Evolutionary conservation across 2,329 filamentous ascomycete genomes (phyloP), one percentile per base, ranked within the genome.

Genomic region (Dryadomyces quercus-mongolicae): DNA sequence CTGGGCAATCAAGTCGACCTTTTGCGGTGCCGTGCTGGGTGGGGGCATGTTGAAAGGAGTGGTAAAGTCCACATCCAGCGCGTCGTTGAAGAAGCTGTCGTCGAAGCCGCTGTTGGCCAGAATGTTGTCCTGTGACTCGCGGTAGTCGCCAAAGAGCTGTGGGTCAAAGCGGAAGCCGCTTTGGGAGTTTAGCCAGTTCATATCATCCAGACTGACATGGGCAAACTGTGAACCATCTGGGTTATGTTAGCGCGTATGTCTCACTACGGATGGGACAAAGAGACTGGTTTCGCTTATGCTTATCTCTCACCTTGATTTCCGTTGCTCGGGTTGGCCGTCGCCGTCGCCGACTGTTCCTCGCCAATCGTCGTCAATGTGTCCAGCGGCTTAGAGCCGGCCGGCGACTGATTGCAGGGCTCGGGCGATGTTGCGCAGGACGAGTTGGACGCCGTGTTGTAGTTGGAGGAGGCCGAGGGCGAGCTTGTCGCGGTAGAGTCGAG

Each of bases 91-190:
- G 61, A 82, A 79, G 55, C 67, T 74, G 58, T 82, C 86, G 54
- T 88, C 87, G 60, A 94, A 87, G 9, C 82, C 81, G 46, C 77
- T 80, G 25, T 72, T 84, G 60, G 75, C 73, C 18, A 95, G 70
- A 15, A 95, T 77, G 54, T 85, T 92, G 55, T 89, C 86, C 63
- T 95, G 88, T 0, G 89, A 84, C 64, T 98, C 93, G 52, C 93
- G 84, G 69, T 96, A 97, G 62, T 90, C 88, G 53, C 86, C 88
- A 67, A 96, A 97, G 5, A 97, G 75, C 54, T 93, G 83, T 0
- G 93, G 92, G 58, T 97, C 91, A 63, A 97, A 96, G 59, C 86
- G 82, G 54, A 88, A 88, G 55, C 85, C 84, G 62, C 90, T 92
- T 66, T 94, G 87, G 62, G 85, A 84, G 3, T 43, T 83, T 78